phyloP scores from a whole-genome alignment of 331 rosid genomes.

The Malus hybrid region DNA sequence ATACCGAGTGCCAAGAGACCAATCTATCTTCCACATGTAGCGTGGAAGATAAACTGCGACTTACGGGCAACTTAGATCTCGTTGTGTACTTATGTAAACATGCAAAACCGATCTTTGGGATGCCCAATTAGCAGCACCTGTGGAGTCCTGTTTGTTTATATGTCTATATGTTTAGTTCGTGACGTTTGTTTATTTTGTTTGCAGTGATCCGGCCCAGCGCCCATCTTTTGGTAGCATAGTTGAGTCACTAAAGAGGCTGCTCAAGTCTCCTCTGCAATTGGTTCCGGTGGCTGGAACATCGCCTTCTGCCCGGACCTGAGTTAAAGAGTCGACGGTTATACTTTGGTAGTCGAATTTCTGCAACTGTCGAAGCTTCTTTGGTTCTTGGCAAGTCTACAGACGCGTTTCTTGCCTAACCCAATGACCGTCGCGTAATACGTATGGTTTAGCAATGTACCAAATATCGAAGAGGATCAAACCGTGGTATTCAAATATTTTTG shows the following conservation, averaged over 20 bases:
- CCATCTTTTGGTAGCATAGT: conserved; percentile 68
- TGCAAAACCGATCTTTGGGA: not conserved
- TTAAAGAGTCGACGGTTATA: not conserved
- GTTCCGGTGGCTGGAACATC: conserved; percentile 47
- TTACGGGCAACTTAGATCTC: not conserved
- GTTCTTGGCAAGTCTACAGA: conserved; percentile 29
- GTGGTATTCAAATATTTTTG: too few species aligned
- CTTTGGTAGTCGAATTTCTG: conserved; percentile 6
- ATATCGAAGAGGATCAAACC: too few species aligned
- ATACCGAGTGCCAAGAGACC: too few species aligned
- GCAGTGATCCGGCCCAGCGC: conserved; percentile 71
- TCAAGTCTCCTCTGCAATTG: conserved; percentile 67
- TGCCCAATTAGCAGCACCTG: not conserved
- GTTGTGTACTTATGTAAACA: not conserved
- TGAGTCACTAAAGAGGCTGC: conserved; percentile 74
- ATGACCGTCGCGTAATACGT: too few species aligned
- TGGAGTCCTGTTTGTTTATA: not conserved
- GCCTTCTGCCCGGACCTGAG: not conserved
- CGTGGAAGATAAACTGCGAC: not conserved
- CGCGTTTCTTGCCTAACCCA: not conserved
- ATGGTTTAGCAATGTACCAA: too few species aligned
- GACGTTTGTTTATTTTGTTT: conserved; percentile 16
- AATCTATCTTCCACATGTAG: too few species aligned
- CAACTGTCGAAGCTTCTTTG: conserved; percentile 21
- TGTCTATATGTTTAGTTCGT: not conserved